These are phyloP conservation scores for Tylopilus vinaceipallidus DNA, from an alignment of 768 basidiomycete species.

Conservation along the genomic window DNA sequence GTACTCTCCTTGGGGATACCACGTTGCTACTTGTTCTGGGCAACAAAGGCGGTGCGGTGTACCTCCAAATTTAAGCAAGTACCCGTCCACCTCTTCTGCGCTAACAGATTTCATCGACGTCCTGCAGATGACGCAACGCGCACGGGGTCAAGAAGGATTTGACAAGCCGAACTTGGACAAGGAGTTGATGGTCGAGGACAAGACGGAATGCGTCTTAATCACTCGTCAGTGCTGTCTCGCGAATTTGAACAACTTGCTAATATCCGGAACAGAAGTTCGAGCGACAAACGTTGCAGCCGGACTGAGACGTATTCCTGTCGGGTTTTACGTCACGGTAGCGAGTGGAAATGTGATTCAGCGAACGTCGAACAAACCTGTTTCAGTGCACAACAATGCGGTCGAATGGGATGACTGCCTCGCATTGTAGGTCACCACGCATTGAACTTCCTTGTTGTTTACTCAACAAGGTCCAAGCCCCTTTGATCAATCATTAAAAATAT, in stretches of 20 bases:
- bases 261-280: neutral
- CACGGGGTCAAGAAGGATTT: no score
- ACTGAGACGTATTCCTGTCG: neutral
- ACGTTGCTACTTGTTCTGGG: no score
- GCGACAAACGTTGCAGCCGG: neutral
- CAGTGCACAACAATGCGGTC: neutral
- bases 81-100: no score
- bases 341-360: neutral
- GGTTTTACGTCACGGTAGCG: neutral
- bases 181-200: neutral
- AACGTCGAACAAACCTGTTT: neutral
- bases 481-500: neutral
- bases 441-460: neutral
- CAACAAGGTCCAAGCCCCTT: neutral
- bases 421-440: neutral
- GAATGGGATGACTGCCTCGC: slow-evolving; percentile 2
- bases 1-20: no score
- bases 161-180: no score
- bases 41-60: no score
- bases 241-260: neutral
- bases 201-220: neutral
- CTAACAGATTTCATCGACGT: no score
- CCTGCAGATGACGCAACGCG: no score
- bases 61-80: no score
- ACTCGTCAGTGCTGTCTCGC: neutral